Conservation (phyloP, 352 stramenopile genomes). For the Globisporangium parvum region DNA sequence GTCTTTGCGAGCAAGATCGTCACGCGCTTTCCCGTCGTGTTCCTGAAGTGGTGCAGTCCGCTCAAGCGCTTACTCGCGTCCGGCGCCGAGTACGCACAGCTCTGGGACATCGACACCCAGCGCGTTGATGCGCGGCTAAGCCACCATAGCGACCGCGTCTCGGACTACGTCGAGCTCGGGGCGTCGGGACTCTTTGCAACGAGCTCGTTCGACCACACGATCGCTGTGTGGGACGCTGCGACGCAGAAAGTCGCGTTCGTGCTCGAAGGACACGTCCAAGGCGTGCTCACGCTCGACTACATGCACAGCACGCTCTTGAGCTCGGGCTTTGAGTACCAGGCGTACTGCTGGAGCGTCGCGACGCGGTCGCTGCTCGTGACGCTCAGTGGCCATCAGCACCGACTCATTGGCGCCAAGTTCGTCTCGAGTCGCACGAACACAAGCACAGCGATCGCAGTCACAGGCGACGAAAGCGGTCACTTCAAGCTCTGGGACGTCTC, state of each 20-base stretch:
- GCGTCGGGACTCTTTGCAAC: constrained; percentile 57
- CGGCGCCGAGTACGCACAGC: constrained; percentile 34
- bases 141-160: constrained; percentile 43
- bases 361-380: constrained; percentile 42
- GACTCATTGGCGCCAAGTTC: constrained; percentile 63
- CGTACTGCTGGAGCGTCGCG: constrained; percentile 69
- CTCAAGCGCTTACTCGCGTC: constrained; percentile 47
- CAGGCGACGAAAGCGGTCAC: constrained; percentile 60
- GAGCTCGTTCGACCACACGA: constrained; percentile 70
- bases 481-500: constrained; percentile 81
- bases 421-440: constrained; percentile 24
- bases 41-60: constrained; percentile 50
- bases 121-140: constrained; percentile 21
- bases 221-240: constrained; percentile 62
- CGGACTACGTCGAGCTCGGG: constrained; percentile 49
- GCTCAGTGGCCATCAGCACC: constrained; percentile 56
- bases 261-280: constrained; percentile 60
- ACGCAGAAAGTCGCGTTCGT: constrained; percentile 39
- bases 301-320: constrained; percentile 50
- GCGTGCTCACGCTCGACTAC: constrained; percentile 59
- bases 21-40: constrained; percentile 37
- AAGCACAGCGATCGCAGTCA: constrained; percentile 31
- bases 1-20: constrained; percentile 58
- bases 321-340: constrained; percentile 78
- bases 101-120: constrained; percentile 64